Percentiles rank a stretch among this genome's conserved stretches.
Evolutionary conservation across 192 early-diverging fungal genomes (phyloP).

Genomic region (Mortierella claussenii): DNA sequence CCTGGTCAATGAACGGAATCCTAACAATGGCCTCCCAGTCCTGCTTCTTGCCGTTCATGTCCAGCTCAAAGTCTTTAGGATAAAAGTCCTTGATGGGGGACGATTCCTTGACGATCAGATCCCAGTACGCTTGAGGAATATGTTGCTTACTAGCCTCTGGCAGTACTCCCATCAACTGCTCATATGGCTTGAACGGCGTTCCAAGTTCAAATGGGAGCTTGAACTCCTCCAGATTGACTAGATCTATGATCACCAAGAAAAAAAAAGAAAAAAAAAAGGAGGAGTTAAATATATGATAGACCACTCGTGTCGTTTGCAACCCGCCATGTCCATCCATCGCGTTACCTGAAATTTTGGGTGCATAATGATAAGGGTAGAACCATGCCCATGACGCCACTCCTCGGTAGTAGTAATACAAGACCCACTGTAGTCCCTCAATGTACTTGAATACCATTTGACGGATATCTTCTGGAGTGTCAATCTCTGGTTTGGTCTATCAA

Average conservation of each 20-base stretch:
- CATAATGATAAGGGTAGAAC: slow-evolving; percentile 98
- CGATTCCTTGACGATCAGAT: slow-evolving; percentile 83
- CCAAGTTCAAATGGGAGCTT: slow-evolving; percentile 83
- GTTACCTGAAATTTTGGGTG: slow-evolving; percentile 92
- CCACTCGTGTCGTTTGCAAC: too few relatives aligned
- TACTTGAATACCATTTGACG: slow-evolving; percentile 78
- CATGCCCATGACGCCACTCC: slow-evolving; percentile 98
- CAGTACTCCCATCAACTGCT: slow-evolving; percentile 99
- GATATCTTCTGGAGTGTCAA: slow-evolving; percentile 55
- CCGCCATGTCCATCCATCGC: too few relatives aligned
- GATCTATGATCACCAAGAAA: slow-evolving; percentile 41
- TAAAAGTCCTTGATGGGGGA: slow-evolving; percentile 98
- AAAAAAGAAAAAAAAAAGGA: background rate
- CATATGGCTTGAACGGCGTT: slow-evolving; percentile 92
- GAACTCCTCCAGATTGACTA: slow-evolving; percentile 64
- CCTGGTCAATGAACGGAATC: slow-evolving; percentile 95
- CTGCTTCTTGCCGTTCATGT: slow-evolving; percentile 99
- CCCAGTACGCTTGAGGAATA: slow-evolving; percentile 81
- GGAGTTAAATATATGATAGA: background rate
- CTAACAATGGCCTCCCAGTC: slow-evolving; percentile 99
- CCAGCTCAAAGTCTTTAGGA: slow-evolving; percentile 89
- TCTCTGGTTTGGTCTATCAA: slow-evolving; percentile 57
- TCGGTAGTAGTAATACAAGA: slow-evolving; percentile 95
- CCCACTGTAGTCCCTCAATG: slow-evolving; percentile 97
- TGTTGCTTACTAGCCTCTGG: slow-evolving; percentile 87